phyloP scores from a whole-genome alignment of 2,329 filamentous ascomycete genomes.

The Botrytis porri region DNA sequence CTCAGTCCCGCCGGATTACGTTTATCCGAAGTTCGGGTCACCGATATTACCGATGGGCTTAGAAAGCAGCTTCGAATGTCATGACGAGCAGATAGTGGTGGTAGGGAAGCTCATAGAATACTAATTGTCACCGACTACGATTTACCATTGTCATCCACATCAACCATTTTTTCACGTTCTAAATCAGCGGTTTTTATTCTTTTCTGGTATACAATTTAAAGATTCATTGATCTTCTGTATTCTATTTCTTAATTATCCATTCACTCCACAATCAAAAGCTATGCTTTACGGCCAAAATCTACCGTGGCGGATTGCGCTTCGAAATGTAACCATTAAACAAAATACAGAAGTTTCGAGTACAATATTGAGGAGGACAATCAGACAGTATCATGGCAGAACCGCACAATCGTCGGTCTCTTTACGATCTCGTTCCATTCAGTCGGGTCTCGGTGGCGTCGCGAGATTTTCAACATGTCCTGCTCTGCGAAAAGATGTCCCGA shows the following conservation, averaged over 20 bases:
- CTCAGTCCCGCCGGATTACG: not conserved
- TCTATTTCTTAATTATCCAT: constrained; percentile 1
- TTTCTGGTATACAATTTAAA: not conserved
- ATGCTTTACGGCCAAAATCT: constrained; percentile 65
- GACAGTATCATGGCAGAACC: constrained; percentile 47
- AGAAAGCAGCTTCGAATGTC: constrained; percentile 18
- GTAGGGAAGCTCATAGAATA: constrained; percentile 20
- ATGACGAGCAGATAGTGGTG: constrained; percentile 17
- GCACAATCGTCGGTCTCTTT: constrained; percentile 60
- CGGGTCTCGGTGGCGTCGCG: constrained; percentile 40
- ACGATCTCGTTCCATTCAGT: constrained; percentile 58
- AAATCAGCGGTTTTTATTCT: not conserved
- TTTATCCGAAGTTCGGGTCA: constrained; percentile 13
- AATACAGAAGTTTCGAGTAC: constrained; percentile 24
- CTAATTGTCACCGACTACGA: constrained; percentile 2
- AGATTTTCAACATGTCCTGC: constrained; percentile 52
- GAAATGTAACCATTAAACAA: constrained; percentile 28
- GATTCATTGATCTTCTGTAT: not conserved
- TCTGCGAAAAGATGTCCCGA: constrained; percentile 44
- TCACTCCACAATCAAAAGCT: constrained; percentile 20
- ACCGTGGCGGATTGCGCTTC: constrained; percentile 59
- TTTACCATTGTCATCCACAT: constrained; percentile 11
- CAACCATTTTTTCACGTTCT: not conserved
- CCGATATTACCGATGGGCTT: constrained; percentile 19
- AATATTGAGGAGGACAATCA: constrained; percentile 29